Evolutionary conservation across 495 filamentous ascomycete species (phyloP).

Genomic region (Copromyces sp.): DNA sequence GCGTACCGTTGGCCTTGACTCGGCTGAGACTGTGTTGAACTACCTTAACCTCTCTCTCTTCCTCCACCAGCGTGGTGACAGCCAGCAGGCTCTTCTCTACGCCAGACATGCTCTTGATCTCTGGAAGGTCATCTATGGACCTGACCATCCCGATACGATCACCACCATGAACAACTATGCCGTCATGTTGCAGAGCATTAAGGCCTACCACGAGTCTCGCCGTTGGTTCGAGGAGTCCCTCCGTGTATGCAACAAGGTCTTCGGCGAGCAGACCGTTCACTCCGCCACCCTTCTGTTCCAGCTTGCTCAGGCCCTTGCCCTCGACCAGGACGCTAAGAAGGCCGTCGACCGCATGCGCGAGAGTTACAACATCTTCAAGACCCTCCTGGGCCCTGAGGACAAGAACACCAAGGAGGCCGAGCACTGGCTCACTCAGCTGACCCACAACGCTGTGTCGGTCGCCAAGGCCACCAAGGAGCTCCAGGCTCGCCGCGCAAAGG

Average conservation of each 20-base stretch:
- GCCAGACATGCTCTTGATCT: constrained; percentile 87
- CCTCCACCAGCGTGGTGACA: constrained; percentile 83
- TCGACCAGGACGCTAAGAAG: constrained; percentile 84
- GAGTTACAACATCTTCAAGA: constrained; percentile 88
- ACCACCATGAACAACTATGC: constrained; percentile 98
- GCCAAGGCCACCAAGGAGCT: constrained; percentile 85
- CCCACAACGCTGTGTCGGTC: constrained; percentile 84
- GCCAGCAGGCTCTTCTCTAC: constrained; percentile 69
- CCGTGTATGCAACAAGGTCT: constrained; percentile 73
- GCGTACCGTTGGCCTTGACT: constrained; percentile 88
- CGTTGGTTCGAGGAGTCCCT: constrained; percentile 95
- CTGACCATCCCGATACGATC: constrained; percentile 91
- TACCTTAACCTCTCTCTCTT: constrained; percentile 97
- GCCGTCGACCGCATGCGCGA: constrained; percentile 90
- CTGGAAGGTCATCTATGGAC: constrained; percentile 94
- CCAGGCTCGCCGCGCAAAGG: constrained; percentile 57
- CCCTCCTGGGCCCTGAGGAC: constrained; percentile 73
- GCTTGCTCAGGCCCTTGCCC: constrained; percentile 83
- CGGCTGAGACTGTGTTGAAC: constrained; percentile 80
- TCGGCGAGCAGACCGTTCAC: constrained; percentile 78
- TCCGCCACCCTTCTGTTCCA: constrained; percentile 96
- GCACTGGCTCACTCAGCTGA: constrained; percentile 93
- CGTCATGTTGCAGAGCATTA: constrained; percentile 92
- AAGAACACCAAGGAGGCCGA: constrained; percentile 92
- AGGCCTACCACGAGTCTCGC: constrained; percentile 84